Conservation (phyloP, 352 stramenopile species). For the Blastocystis hominis region DNA sequence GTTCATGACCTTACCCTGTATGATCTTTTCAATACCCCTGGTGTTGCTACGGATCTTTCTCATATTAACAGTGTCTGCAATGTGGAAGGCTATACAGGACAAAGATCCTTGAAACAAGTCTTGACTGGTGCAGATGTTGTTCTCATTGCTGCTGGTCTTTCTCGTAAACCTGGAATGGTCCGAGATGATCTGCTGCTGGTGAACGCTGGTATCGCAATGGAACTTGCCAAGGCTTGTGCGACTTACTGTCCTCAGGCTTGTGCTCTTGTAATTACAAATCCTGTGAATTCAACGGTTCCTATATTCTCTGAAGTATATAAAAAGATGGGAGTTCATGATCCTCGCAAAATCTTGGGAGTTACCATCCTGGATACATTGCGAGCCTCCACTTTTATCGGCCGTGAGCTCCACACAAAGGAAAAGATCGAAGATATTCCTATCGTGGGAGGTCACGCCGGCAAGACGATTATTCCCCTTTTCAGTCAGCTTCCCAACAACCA, state of each 20-base stretch:
- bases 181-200: conserved; percentile 88
- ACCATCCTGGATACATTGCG: not conserved
- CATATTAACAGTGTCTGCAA: conserved; percentile 61
- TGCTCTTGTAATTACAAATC: conserved; percentile 95
- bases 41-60: conserved; percentile 87
- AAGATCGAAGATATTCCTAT: conserved; percentile 78
- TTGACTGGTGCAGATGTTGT: conserved; percentile 81
- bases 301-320: conserved; percentile 97
- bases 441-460: conserved; percentile 94
- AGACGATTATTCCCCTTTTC: conserved; percentile 94
- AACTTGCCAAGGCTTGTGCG: conserved; percentile 81
- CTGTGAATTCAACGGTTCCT: conserved; percentile 97
- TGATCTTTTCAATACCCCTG: conserved; percentile 92
- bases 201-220: conserved; percentile 89
- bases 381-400: not conserved
- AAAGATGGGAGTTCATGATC: conserved; percentile 70
- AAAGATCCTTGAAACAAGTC: conserved; percentile 61
- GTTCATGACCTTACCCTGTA: conserved; percentile 90
- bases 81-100: conserved; percentile 64
- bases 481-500: conserved; percentile 82
- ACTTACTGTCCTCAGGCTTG: conserved; percentile 87
- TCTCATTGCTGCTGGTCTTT: conserved; percentile 94
- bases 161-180: conserved; percentile 90
- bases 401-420: not conserved
- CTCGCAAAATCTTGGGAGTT: conserved; percentile 41